A percentile compares a stretch with the other conserved stretches of the same genome.
These are phyloP conservation scores for Tolypocladium guangdongense DNA, from an alignment of 2,329 filamentous ascomycete genomes.

Conservation along the genomic window DNA sequence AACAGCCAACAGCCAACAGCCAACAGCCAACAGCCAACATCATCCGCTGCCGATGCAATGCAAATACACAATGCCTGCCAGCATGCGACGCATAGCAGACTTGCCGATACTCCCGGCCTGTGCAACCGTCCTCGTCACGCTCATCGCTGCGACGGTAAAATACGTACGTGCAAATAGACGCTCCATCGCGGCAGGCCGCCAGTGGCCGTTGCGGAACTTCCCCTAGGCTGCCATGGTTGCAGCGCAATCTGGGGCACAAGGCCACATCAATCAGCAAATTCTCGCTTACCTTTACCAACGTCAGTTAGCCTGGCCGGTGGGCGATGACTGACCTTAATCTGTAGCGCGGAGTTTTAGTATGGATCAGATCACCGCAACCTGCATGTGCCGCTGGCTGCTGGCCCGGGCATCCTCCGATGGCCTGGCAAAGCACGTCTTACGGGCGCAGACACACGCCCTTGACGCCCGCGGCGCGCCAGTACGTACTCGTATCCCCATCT, in stretches of 20 bases:
- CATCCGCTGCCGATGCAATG: neutral
- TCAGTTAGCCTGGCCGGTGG: slow-evolving; percentile 3
- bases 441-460: neutral
- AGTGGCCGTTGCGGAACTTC: neutral
- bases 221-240: neutral
- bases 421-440: neutral
- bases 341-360: neutral
- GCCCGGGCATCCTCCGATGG: neutral
- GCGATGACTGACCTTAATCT: neutral
- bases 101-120: neutral
- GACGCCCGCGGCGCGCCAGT: neutral
- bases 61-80: neutral
- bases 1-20: no score
- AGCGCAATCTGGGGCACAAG: neutral
- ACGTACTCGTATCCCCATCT: neutral
- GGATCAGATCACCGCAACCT: neutral
- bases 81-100: neutral
- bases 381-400: neutral
- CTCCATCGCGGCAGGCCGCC: neutral
- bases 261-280: neutral
- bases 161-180: neutral
- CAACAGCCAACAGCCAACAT: neutral
- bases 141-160: no score
- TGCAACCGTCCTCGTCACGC: neutral
- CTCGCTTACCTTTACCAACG: slow-evolving; percentile 7